Conservation (phyloP, 163 green algal species). For the Scenedesmus sp. region DNA sequence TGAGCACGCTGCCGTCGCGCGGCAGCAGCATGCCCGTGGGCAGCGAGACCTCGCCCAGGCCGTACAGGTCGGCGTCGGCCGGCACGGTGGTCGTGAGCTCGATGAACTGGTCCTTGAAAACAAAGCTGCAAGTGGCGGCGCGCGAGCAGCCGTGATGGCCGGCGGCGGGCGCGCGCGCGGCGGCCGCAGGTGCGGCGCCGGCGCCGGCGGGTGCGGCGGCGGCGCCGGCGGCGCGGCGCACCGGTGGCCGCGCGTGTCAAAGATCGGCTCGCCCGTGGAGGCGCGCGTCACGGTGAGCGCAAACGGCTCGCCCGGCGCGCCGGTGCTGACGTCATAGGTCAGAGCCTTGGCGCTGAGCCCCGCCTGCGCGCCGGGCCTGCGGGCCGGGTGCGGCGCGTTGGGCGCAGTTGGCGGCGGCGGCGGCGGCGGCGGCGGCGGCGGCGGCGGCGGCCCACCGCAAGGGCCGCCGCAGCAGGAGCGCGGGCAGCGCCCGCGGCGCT, state of each 20-base stretch:
- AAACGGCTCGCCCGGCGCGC: neutral
- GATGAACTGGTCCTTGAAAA: conserved; percentile 63
- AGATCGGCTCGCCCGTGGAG: conserved; percentile 8
- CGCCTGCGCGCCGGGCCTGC: conserved; percentile 6
- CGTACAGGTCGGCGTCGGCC: conserved; percentile 50
- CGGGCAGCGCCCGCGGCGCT: neutral
- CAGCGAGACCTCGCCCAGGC: conserved; percentile 50
- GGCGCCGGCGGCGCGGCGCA: neutral
- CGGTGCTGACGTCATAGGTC: conserved; percentile 1
- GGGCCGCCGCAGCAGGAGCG: neutral
- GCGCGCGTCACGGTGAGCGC: conserved; percentile 15
- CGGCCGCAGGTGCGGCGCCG: neutral
- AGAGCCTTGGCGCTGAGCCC: neutral
- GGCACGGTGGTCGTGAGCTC: conserved; percentile 49
- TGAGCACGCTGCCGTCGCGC: conserved; percentile 44
- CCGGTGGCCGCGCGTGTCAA: conserved; percentile 39
- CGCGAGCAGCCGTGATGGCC: neutral
- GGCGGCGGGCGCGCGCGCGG: neutral
- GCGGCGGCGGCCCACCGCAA: neutral
- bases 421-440: neutral
- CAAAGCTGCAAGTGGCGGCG: conserved; percentile 25
- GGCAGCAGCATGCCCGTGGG: conserved; percentile 48
- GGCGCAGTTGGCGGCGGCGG: neutral
- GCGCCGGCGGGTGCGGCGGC: neutral
- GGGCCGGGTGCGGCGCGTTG: neutral